Evolutionary conservation across 768 basidiomycete species (phyloP), one percentile per base, ranked within the genome.

Genomic region (Mycena galopus): DNA sequence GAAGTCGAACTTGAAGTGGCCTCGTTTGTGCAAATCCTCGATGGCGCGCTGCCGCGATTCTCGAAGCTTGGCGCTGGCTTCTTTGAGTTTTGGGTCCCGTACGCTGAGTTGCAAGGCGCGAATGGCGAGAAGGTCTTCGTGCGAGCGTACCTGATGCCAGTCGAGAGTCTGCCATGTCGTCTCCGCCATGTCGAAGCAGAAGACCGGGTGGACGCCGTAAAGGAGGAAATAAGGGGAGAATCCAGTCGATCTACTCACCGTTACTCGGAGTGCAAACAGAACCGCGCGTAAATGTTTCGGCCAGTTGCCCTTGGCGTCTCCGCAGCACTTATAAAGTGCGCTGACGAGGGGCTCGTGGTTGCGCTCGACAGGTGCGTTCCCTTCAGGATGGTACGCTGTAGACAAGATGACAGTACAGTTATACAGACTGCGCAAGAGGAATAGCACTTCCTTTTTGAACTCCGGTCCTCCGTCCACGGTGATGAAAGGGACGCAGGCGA

Each of bases 201-300:
- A 77, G 0, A 84, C 58, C 0, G 80, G 79, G 17, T 82, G 76
- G 0, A 77, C 39, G 3, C 83, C 79, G 61, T 84, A 80, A 3
- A 79, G 51, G 14, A 84, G 61, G 47, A 74, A 82, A 57, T 79
- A 84, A 0, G 83, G 82, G 0, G 80, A 65, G 62, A 73, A 81
- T 0, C 82, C 81, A 0, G 83, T 83, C 10, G 78, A 66, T 0
- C 79, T n/a, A 9, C 65, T 72, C 2, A 77, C 73, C 0, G 79
- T 81, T 29, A 75, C 74, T 0, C 80, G 75, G 11, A 81, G 77
- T 0, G 83, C 78, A 39, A 80, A 76, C 2, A 84, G 60, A 1
- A 73, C 77, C 0, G 78, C 39, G 19, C 29, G 25, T 2, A 61
- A 6, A 27, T 23, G 44, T 21, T 29, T 27, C 23, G 60, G 60